phyloP scores from a whole-genome alignment of 1,284 basidiomycete genomes.

The Ustilago bromivora region DNA sequence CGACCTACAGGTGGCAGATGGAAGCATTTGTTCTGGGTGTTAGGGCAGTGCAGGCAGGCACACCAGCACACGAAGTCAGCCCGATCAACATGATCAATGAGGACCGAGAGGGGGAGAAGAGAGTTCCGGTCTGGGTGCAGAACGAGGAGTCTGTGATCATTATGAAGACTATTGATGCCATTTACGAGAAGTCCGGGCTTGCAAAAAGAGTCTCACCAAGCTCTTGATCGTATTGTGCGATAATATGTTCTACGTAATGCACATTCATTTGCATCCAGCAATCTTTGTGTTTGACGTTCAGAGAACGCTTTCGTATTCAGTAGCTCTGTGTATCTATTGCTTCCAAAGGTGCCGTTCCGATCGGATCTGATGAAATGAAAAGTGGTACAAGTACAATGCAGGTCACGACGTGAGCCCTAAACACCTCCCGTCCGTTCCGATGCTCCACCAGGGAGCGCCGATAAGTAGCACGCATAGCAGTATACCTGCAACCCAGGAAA shows the following conservation, averaged over 20 bases:
- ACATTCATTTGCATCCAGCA: too few species aligned
- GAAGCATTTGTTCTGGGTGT: conserved; percentile 53
- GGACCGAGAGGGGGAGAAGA: conserved; percentile 24
- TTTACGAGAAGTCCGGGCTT: conserved; percentile 56
- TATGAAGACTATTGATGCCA: conserved; percentile 57
- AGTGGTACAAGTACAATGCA: neutral
- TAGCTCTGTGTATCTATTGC: neutral
- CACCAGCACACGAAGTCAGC: conserved; percentile 21
- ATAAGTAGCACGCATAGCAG: conserved; percentile 59
- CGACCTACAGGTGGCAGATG: conserved; percentile 56
- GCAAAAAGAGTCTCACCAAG: conserved; percentile 15
- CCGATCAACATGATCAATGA: conserved; percentile 45
- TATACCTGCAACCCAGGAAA: conserved; percentile 56
- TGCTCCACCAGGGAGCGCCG: conserved; percentile 63
- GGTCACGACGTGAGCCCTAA: conserved; percentile 22
- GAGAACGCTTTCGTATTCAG: neutral
- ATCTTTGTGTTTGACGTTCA: too few species aligned
- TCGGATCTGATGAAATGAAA: too few species aligned
- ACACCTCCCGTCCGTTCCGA: conserved; percentile 59
- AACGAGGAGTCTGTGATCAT: conserved; percentile 55
- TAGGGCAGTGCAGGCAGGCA: conserved; percentile 25
- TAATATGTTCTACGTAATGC: too few species aligned
- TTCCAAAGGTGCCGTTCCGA: too few species aligned
- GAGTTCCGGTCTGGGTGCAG: conserved; percentile 56
- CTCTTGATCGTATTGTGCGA: neutral